Evolutionary conservation across 2,329 filamentous ascomycete genomes (phyloP).

Genomic region (Botryotinia convoluta): DNA sequence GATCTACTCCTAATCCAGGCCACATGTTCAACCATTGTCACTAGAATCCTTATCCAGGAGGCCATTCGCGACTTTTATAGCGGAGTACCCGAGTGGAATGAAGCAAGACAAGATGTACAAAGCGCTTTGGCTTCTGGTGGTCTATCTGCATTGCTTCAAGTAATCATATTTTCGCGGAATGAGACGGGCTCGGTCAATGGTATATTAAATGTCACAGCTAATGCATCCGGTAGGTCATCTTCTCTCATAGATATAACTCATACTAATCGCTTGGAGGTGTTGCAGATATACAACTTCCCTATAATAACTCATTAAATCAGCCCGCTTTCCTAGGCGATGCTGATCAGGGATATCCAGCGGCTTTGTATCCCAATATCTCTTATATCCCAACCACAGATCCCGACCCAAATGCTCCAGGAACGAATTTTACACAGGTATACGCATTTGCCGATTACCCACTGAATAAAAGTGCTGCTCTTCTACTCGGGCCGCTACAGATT

Average conservation of each 20-base stretch:
- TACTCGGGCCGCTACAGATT: slow-evolving; percentile 72
- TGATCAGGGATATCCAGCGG: slow-evolving; percentile 65
- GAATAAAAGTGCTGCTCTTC: slow-evolving; percentile 53
- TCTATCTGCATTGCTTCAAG: slow-evolving; percentile 59
- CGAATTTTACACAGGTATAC: slow-evolving; percentile 15
- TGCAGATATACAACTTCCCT: slow-evolving; percentile 59
- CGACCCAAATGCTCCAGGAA: slow-evolving; percentile 24
- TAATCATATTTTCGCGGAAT: slow-evolving; percentile 69
- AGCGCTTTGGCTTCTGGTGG: slow-evolving; percentile 64
- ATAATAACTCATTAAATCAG: slow-evolving; percentile 55
- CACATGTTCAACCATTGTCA: slow-evolving; percentile 68
- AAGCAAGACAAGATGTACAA: slow-evolving; percentile 61
- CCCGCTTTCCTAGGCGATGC: slow-evolving; percentile 54
- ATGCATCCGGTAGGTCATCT: slow-evolving; percentile 33
- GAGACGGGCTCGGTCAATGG: slow-evolving; percentile 54
- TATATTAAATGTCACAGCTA: slow-evolving; percentile 63
- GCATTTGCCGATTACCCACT: slow-evolving; percentile 41
- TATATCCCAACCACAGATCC: slow-evolving; percentile 43
- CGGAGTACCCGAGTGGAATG: slow-evolving; percentile 63
- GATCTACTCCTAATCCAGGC: slow-evolving; percentile 78
- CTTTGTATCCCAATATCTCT: slow-evolving; percentile 76
- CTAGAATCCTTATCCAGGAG: slow-evolving; percentile 58
- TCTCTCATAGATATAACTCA: neutral
- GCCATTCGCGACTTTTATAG: slow-evolving; percentile 52
- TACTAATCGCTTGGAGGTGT: slow-evolving; percentile 16